A percentile compares a stretch with the other conserved stretches of the same genome.
Evolutionary conservation across 2,329 filamentous ascomycete genomes (phyloP).

Genomic region (Didymella glomerata): DNA sequence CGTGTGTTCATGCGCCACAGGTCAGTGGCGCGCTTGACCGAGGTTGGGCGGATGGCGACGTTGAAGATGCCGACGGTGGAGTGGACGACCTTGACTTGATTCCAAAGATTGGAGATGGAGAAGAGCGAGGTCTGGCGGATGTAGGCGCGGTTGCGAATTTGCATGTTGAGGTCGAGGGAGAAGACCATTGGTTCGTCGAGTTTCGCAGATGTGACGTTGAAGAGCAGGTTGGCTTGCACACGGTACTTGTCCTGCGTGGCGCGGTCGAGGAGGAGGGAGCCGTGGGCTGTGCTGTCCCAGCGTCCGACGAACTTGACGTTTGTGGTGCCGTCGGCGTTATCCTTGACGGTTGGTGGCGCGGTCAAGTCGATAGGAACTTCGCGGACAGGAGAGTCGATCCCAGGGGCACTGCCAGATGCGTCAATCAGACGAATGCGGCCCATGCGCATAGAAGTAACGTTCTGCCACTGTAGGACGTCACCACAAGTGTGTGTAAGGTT

Average conservation of each 20-base stretch:
- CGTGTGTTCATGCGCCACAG: slow-evolving; percentile 96
- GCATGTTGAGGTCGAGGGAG: slow-evolving; percentile 78
- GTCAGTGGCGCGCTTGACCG: slow-evolving; percentile 89
- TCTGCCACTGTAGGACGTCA: slow-evolving; percentile 86
- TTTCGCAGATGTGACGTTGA: slow-evolving; percentile 85
- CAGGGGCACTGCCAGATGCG: slow-evolving; percentile 82
- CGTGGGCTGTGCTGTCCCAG: slow-evolving; percentile 95
- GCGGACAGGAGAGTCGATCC: slow-evolving; percentile 73
- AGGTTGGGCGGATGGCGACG: slow-evolving; percentile 82
- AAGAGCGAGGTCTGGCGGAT: slow-evolving; percentile 84
- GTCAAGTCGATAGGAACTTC: slow-evolving; percentile 81
- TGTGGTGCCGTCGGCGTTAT: slow-evolving; percentile 88
- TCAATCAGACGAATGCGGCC: slow-evolving; percentile 86
- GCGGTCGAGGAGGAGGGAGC: slow-evolving; percentile 90
- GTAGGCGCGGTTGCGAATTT: slow-evolving; percentile 84
- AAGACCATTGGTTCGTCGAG: slow-evolving; percentile 91
- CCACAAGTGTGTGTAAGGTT: slow-evolving; percentile 92
- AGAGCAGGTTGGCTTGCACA: slow-evolving; percentile 85
- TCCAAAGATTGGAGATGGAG: slow-evolving; percentile 85
- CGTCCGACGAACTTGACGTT: slow-evolving; percentile 88
- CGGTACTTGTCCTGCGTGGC: slow-evolving; percentile 92
- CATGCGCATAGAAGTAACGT: slow-evolving; percentile 78
- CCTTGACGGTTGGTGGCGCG: slow-evolving; percentile 78
- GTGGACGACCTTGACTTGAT: slow-evolving; percentile 83
- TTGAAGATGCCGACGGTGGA: slow-evolving; percentile 89